Evolutionary conservation across 2,329 filamentous ascomycete species (phyloP).

Genomic region (Diaporthe ampelina): DNA sequence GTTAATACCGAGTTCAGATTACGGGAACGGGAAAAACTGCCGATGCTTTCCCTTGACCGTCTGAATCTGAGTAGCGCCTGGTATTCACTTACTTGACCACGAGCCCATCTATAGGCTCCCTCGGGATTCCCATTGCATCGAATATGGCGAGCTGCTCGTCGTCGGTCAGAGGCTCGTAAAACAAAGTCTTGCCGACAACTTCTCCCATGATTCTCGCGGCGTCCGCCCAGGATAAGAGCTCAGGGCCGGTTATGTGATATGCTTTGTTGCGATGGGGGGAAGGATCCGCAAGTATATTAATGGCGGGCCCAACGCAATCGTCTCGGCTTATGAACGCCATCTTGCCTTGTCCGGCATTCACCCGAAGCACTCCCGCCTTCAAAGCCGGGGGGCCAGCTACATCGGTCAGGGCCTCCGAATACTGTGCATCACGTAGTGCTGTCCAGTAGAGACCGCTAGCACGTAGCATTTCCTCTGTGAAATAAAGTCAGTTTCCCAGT

Average conservation of each 20-base stretch:
- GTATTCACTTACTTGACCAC: neutral
- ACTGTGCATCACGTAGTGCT: slow-evolving; percentile 15
- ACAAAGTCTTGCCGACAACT: neutral
- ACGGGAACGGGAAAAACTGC: too few species aligned
- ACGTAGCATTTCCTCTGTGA: neutral
- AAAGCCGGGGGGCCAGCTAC: slow-evolving; percentile 13
- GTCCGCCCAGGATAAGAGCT: slow-evolving; percentile 20
- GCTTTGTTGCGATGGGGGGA: slow-evolving; percentile 3
- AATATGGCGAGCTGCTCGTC: slow-evolving; percentile 23
- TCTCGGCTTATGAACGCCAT: slow-evolving; percentile 8
- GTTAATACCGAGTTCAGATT: neutral
- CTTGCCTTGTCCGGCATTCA: slow-evolving; percentile 11
- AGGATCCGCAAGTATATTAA: neutral
- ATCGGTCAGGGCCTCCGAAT: slow-evolving; percentile 2
- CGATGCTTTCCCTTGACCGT: neutral
- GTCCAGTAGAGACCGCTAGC: slow-evolving; percentile 23
- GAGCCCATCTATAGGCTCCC: slow-evolving; percentile 10
- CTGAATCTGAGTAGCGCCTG: neutral
- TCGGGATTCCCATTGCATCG: slow-evolving; percentile 2
- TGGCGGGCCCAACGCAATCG: slow-evolving; percentile 9
- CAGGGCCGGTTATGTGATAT: slow-evolving; percentile 21
- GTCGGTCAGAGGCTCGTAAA: slow-evolving; percentile 2
- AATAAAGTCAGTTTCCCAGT: neutral
- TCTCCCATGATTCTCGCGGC: slow-evolving; percentile 14
- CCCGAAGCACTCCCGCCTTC: neutral